Percentiles rank a stretch among this genome's conserved stretches.
These are phyloP conservation scores for Mrakia gelida DNA, from an alignment of 768 basidiomycete species.

Conservation along the genomic window DNA sequence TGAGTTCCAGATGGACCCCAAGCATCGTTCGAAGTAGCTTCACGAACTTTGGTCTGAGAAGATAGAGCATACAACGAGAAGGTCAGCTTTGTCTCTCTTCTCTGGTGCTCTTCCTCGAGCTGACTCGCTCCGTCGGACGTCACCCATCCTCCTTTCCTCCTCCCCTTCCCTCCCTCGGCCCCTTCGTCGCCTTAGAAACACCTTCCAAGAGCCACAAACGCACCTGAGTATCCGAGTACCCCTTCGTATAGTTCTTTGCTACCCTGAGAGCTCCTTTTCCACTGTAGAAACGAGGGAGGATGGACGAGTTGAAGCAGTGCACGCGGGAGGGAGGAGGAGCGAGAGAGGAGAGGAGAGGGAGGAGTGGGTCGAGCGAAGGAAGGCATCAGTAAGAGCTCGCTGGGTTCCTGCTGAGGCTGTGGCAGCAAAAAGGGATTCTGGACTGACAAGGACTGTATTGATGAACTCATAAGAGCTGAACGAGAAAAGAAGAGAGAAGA, in stretches of 20 bases:
- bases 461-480: neutral
- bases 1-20: conserved; percentile 97
- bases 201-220: too few relatives aligned
- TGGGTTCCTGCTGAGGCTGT: neutral
- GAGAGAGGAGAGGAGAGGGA: too few relatives aligned
- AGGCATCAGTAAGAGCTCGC: neutral
- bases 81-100: neutral
- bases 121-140: neutral
- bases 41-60: conserved; percentile 82
- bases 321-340: neutral
- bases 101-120: too few relatives aligned
- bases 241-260: conserved; percentile 40
- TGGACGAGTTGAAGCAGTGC: neutral
- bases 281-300: neutral
- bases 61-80: neutral
- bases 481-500: neutral
- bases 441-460: conserved; percentile 3
- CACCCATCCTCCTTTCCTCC: neutral
- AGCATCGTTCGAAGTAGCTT: conserved; percentile 94
- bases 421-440: too few relatives aligned
- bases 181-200: too few relatives aligned
- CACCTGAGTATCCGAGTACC: conserved; percentile 68
- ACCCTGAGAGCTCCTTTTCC: conserved; percentile 31
- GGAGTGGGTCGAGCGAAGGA: neutral
- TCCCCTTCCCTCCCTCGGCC: too few relatives aligned